A percentile compares a stretch with the other conserved stretches of the same genome.
phyloP scores from a whole-genome alignment of 208 protist species.

The Paratrypanosoma confusum region DNA sequence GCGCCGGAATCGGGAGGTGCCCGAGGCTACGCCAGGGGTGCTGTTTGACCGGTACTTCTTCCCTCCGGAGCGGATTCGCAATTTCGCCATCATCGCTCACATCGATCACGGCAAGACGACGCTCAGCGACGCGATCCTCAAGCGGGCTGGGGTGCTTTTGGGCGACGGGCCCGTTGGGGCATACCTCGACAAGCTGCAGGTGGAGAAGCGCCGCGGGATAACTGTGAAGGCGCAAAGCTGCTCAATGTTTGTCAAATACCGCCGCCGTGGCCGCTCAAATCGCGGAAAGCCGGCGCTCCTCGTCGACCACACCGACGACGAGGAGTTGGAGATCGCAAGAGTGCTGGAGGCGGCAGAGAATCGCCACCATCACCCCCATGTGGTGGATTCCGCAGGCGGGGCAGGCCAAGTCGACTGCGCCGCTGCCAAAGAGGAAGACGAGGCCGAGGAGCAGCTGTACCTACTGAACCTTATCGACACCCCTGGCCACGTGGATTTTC shows the following conservation, averaged over 20 bases:
- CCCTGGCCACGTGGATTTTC: slow-evolving; percentile 97
- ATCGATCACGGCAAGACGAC: slow-evolving; percentile 92
- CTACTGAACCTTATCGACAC: slow-evolving; percentile 97
- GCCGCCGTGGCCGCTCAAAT: neutral
- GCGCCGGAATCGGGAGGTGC: no score
- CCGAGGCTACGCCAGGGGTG: no score
- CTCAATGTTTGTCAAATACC: slow-evolving; percentile 63
- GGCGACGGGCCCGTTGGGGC: slow-evolving; percentile 50
- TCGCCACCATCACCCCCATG: no score
- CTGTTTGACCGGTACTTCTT: no score
- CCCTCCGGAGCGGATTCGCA: slow-evolving; percentile 60
- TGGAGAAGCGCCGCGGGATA: slow-evolving; percentile 94
- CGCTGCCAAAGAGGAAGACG: slow-evolving; percentile 5
- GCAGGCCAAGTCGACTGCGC: neutral
- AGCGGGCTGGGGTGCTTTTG: slow-evolving; percentile 61
- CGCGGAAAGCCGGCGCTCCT: neutral
- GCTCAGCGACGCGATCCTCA: slow-evolving; percentile 81
- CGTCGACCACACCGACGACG: neutral
- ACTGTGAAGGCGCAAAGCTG: slow-evolving; percentile 94
- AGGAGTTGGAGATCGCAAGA: no score
- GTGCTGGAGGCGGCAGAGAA: no score
- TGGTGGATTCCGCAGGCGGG: no score
- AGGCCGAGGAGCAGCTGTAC: slow-evolving; percentile 37
- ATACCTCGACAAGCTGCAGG: slow-evolving; percentile 89
- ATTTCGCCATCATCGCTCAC: slow-evolving; percentile 87